Evolutionary conservation across 345 rosid genomes (phyloP).

Genomic region (Rhizophora apiculata): DNA sequence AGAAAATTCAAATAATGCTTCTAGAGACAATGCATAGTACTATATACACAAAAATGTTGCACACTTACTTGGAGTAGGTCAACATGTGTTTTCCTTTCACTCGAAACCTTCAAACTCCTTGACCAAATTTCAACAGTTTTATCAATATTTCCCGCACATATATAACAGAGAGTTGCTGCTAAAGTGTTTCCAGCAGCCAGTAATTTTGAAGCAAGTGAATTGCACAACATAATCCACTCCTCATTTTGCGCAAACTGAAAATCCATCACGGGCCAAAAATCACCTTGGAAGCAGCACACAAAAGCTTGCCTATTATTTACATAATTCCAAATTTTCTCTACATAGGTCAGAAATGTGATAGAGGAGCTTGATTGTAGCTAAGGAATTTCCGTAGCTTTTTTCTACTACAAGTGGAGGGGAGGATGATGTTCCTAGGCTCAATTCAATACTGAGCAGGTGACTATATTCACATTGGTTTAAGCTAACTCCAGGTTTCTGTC

Average conservation of each 20-base stretch:
- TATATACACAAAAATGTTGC: conserved; percentile 20
- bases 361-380: too few relatives aligned
- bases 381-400: too few relatives aligned
- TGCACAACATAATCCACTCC: conserved; percentile 80
- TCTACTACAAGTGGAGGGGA: too few relatives aligned
- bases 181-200: conserved; percentile 72
- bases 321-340: background rate
- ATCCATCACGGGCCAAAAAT: conserved; percentile 22
- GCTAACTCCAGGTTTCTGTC: too few relatives aligned
- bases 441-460: too few relatives aligned
- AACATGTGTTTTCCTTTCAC: conserved; percentile 70
- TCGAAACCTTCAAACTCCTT: conserved; percentile 58
- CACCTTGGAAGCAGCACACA: background rate
- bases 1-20: conserved; percentile 11
- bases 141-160: conserved; percentile 95
- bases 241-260: conserved; percentile 88
- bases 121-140: conserved; percentile 99
- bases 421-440: too few relatives aligned
- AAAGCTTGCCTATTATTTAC: background rate
- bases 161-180: conserved; percentile 93
- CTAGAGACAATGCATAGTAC: conserved; percentile 2
- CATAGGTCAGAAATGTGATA: background rate
- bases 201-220: conserved; percentile 77
- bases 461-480: too few relatives aligned
- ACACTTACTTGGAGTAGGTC: conserved; percentile 87